A percentile compares a stretch with the other conserved stretches of the same genome.
Conservation (phyloP, 2,329 filamentous ascomycete genomes). For the Karstenula rhodostoma region DNA sequence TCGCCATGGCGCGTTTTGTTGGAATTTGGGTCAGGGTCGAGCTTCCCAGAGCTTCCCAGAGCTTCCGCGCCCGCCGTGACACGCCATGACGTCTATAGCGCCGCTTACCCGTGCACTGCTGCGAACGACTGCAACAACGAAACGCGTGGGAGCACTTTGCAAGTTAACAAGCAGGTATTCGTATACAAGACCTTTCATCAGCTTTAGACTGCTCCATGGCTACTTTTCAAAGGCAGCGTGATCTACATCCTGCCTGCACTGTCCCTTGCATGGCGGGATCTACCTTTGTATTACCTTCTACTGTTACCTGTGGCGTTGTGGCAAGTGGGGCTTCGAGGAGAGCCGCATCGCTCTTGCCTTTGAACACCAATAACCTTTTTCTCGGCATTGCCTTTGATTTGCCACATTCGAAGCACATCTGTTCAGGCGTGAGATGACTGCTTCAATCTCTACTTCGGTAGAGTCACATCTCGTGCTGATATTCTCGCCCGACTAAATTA, state of each 20-base stretch:
- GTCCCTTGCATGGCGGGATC: not conserved
- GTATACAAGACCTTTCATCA: not conserved
- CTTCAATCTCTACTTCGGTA: not conserved
- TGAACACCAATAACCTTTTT: conserved; percentile 22
- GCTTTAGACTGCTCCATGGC: not conserved
- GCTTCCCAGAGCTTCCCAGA: conserved; percentile 27
- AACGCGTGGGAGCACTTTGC: too few relatives aligned
- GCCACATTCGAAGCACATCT: conserved; percentile 31
- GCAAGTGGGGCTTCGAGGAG: conserved; percentile 24
- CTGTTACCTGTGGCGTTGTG: conserved; percentile 26
- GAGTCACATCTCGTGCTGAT: conserved; percentile 3
- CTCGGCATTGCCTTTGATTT: conserved; percentile 25
- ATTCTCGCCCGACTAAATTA: conserved; percentile 19
- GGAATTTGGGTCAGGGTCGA: conserved; percentile 29
- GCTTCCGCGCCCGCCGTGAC: conserved; percentile 21
- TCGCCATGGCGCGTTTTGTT: conserved; percentile 28
- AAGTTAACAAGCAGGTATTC: not conserved
- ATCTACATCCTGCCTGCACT: not conserved
- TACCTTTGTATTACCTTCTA: too few relatives aligned
- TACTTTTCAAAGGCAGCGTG: not conserved
- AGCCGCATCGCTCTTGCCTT: conserved; percentile 12
- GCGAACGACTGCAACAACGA: not conserved
- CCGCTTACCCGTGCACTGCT: not conserved
- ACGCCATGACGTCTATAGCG: conserved; percentile 8
- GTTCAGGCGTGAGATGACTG: conserved; percentile 27